phyloP scores from a whole-genome alignment of 805 yeast genomes.

The Pichia exigua region DNA sequence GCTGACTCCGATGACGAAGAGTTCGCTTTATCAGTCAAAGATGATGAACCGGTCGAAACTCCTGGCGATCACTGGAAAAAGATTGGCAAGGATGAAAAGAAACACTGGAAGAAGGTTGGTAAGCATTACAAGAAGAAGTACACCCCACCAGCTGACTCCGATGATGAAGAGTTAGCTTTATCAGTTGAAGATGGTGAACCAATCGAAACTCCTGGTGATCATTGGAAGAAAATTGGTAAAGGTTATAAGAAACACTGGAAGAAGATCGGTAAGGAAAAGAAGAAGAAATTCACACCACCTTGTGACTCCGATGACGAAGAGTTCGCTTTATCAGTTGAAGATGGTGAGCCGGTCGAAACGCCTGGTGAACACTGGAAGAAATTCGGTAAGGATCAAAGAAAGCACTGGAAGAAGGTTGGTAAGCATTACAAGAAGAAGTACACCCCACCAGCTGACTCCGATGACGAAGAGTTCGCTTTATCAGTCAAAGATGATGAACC shows the following conservation, averaged over 20 bases:
- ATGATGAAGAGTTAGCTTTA: no score
- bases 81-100: slow-evolving; percentile 18
- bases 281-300: slow-evolving; percentile 20
- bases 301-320: slow-evolving; percentile 3
- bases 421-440: slow-evolving; percentile 20
- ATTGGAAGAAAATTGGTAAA: slow-evolving; percentile 9
- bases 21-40: no score
- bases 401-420: slow-evolving; percentile 25
- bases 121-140: slow-evolving; percentile 1
- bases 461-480: slow-evolving; percentile 7
- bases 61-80: slow-evolving; percentile 18
- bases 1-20: no score
- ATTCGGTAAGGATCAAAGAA: slow-evolving; percentile 19
- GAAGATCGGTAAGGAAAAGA: slow-evolving; percentile 21
- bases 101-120: slow-evolving; percentile 15
- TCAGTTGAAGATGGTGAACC: no score
- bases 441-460: slow-evolving; percentile 12
- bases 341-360: slow-evolving; percentile 8
- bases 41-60: slow-evolving; percentile 5
- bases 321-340: no score
- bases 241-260: slow-evolving; percentile 24
- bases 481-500: slow-evolving; percentile 9
- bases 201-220: no score
- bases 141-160: slow-evolving; percentile 8
- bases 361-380: slow-evolving; percentile 23